Conservation (phyloP, 441 rosid species). For the Lepidium campestre region DNA sequence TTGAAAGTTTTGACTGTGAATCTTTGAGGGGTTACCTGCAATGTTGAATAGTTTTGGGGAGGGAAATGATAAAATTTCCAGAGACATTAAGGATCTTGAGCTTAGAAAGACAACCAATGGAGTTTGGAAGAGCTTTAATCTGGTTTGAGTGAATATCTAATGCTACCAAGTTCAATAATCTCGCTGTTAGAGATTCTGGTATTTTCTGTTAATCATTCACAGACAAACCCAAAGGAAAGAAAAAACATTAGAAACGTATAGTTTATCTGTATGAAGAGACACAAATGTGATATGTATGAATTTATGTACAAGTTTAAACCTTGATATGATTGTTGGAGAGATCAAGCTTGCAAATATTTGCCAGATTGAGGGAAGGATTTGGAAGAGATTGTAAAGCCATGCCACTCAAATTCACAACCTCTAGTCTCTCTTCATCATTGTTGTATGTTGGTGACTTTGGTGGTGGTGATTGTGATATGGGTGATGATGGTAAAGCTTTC, state of each 20-base stretch:
- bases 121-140: conserved; percentile 68
- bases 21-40: conserved; percentile 53
- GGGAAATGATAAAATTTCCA: conserved; percentile 56
- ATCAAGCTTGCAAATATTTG: conserved; percentile 64
- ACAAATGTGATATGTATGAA: background rate
- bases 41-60: conserved; percentile 68
- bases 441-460: conserved; percentile 18
- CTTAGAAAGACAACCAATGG: conserved; percentile 79
- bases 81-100: conserved; percentile 78
- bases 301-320: conserved; percentile 27
- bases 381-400: conserved; percentile 59
- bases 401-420: conserved; percentile 61
- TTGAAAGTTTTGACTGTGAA: background rate
- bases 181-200: conserved; percentile 86
- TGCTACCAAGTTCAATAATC: conserved; percentile 67
- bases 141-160: conserved; percentile 85
- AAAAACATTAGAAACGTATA: background rate
- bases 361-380: conserved; percentile 58
- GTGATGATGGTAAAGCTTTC: background rate
- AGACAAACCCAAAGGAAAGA: background rate
- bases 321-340: conserved; percentile 80
- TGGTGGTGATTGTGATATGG: conserved; percentile 14
- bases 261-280: background rate
- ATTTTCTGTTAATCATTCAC: conserved; percentile 42
- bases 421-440: conserved; percentile 42